These are phyloP conservation scores for Flammula alnicola DNA, from an alignment of 1,284 basidiomycete species.

Conservation along the genomic window DNA sequence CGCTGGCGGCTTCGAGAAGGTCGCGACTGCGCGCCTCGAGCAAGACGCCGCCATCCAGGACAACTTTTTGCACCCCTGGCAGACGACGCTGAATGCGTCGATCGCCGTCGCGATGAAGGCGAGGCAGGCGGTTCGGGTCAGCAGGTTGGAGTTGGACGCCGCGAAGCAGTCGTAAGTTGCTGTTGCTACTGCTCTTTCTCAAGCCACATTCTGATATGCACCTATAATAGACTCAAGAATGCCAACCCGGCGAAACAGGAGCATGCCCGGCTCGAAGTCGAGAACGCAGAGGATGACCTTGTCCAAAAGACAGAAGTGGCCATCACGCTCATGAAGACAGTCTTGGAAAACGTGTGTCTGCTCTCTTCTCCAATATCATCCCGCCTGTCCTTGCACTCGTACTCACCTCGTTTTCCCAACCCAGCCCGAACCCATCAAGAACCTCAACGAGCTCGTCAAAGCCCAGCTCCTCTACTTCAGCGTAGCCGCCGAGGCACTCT, in stretches of 20 bases:
- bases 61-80: conserved; percentile 91
- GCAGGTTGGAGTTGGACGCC: conserved; percentile 79
- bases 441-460: conserved; percentile 90
- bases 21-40: conserved; percentile 82
- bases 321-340: conserved; percentile 97
- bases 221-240: conserved; percentile 67
- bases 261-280: conserved; percentile 87
- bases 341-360: conserved; percentile 86
- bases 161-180: conserved; percentile 56
- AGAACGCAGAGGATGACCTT: conserved; percentile 95
- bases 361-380: background rate
- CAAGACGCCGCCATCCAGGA: conserved; percentile 82
- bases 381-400: background rate
- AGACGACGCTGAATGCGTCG: conserved; percentile 80
- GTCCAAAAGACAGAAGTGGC: conserved; percentile 98
- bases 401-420: background rate
- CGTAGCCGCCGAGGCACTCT: conserved; percentile 84
- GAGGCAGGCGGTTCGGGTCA: conserved; percentile 83
- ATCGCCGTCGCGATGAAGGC: conserved; percentile 91
- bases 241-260: conserved; percentile 80
- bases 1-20: conserved; percentile 85
- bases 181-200: background rate
- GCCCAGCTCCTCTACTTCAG: conserved; percentile 89
- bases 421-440: conserved; percentile 94
- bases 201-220: conserved; percentile 17